phyloP scores from a whole-genome alignment of 1,139 yeast genomes.

The Saccharomyces hybrid region DNA sequence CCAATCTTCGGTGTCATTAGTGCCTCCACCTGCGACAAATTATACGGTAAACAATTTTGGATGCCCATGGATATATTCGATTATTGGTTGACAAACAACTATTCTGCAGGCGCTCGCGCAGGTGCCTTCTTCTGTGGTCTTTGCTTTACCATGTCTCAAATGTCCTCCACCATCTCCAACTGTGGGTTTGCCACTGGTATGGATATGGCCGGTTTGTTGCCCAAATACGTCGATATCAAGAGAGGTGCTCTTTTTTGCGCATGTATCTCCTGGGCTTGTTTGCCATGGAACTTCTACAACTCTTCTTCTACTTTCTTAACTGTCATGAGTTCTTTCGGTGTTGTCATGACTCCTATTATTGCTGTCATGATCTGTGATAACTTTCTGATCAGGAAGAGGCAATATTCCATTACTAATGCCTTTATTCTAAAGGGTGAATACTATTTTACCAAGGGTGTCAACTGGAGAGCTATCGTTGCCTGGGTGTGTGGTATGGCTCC shows the following conservation, averaged over 20 bases:
- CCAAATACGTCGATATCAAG: constrained; percentile 43
- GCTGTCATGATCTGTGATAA: constrained; percentile 39
- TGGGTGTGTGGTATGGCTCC: constrained; percentile 37
- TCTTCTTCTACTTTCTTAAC: constrained; percentile 38
- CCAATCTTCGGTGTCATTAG: constrained; percentile 39
- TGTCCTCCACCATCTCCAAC: constrained; percentile 42
- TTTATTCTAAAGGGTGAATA: constrained; percentile 34
- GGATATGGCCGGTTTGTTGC: constrained; percentile 43
- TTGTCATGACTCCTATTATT: constrained; percentile 39
- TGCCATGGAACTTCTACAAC: constrained; percentile 44
- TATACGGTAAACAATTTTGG: constrained; percentile 36
- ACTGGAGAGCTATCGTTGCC: constrained; percentile 38
- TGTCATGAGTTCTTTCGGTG: constrained; percentile 39
- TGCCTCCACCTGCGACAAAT: constrained; percentile 33
- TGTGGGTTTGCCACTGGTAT: constrained; percentile 48
- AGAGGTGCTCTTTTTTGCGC: constrained; percentile 44
- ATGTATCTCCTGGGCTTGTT: constrained; percentile 37
- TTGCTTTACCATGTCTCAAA: constrained; percentile 40
- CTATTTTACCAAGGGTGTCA: constrained; percentile 36
- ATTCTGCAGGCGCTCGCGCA: constrained; percentile 38
- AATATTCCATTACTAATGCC: constrained; percentile 34
- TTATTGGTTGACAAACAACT: constrained; percentile 31
- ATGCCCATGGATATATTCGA: constrained; percentile 33
- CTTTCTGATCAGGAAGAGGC: constrained; percentile 33
- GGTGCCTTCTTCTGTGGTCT: constrained; percentile 42